These are phyloP conservation scores for Effrenium voratum DNA, from an alignment of 73 alveolate genomes.

Conservation along the genomic window DNA sequence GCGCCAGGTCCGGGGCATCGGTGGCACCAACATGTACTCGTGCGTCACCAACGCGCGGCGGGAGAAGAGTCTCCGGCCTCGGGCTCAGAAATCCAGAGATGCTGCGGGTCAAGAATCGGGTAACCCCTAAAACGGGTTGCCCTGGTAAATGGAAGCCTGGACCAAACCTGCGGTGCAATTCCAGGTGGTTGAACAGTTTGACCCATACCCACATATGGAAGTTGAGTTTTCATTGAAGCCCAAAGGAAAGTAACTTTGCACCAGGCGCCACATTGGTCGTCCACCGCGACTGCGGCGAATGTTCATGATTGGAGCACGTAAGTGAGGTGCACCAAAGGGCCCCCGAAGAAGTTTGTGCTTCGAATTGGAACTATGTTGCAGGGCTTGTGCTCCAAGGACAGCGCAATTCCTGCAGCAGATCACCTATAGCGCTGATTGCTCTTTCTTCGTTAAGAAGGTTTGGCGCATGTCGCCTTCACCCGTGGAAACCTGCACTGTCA, in stretches of 20 bases:
- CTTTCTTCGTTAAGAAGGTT: conserved; percentile 73
- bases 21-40: conserved; percentile 80
- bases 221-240: no score
- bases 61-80: conserved; percentile 41
- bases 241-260: no score
- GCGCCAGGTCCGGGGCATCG: conserved; percentile 54
- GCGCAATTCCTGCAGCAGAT: conserved; percentile 75
- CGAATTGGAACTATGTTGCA: no score
- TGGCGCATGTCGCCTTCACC: conserved; percentile 91
- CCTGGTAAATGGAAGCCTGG: no score
- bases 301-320: not conserved
- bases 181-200: no score
- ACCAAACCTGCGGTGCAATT: no score
- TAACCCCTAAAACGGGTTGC: no score
- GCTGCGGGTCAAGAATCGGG: no score
- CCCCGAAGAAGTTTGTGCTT: no score
- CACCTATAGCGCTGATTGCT: conserved; percentile 81
- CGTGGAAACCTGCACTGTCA: conserved; percentile 69
- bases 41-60: conserved; percentile 82
- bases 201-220: no score
- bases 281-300: not conserved
- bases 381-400: conserved; percentile 42
- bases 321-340: not conserved
- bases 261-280: not conserved
- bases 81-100: not conserved